A percentile compares a stretch with the other conserved stretches of the same genome.
phyloP scores from a whole-genome alignment of 192 early-diverging fungal genomes.

The Backusella mclennaniae region DNA sequence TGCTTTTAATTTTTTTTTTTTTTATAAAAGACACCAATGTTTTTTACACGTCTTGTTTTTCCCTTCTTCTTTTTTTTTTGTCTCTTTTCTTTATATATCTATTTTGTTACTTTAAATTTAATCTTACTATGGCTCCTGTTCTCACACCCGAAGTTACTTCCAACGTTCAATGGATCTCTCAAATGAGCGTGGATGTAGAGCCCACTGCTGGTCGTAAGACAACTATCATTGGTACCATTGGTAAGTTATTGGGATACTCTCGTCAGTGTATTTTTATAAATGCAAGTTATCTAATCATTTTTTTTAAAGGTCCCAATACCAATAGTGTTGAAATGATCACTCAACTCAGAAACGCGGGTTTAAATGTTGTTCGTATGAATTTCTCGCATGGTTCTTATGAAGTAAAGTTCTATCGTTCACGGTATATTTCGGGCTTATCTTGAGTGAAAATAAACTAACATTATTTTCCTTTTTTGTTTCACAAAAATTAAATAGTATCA shows the following conservation, averaged over 20 bases:
- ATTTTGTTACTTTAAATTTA: background rate
- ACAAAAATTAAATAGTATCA: slow-evolving; percentile 43
- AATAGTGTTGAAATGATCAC: slow-evolving; percentile 78
- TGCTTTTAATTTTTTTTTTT: background rate
- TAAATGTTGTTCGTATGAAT: slow-evolving; percentile 86
- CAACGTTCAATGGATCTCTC: slow-evolving; percentile 71
- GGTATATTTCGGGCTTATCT: background rate
- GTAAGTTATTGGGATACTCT: slow-evolving; percentile 22
- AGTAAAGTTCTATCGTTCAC: slow-evolving; percentile 14
- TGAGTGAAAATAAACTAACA: background rate
- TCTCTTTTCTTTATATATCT: background rate
- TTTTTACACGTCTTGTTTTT: background rate
- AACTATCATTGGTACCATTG: slow-evolving; percentile 82
- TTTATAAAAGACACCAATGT: background rate
- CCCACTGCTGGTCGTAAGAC: slow-evolving; percentile 68
- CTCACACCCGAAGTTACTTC: slow-evolving; percentile 42
- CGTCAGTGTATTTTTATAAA: background rate
- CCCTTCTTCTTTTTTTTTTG: background rate
- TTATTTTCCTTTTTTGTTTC: slow-evolving; percentile 10
- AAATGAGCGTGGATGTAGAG: slow-evolving; percentile 59
- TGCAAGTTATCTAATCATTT: no score
- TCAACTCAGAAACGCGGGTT: slow-evolving; percentile 69
- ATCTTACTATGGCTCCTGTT: background rate
- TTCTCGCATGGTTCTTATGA: slow-evolving; percentile 63
- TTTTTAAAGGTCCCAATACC: slow-evolving; percentile 59